Evolutionary conservation across 1,284 basidiomycete species (phyloP), one percentile per base, ranked within the genome.

Genomic region (Meira nashicola): DNA sequence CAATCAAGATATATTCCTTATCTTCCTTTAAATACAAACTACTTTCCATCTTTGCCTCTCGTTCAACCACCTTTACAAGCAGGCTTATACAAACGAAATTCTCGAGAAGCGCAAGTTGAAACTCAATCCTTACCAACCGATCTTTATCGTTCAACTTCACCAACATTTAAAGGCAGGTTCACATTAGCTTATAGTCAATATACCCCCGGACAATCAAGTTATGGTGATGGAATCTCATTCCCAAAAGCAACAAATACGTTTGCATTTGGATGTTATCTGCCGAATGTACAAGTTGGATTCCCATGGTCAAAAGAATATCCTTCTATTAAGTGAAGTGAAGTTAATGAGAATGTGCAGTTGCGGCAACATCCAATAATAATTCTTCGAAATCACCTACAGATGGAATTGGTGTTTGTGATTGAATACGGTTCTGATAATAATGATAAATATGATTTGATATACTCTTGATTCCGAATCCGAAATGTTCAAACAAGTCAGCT

Each of bases 391-490:
- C 43, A 44, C 43, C 43, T 25, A 9, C 43, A 9, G 4, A 17
- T 8, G 43, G 43, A 17, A 44, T 9, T 25, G 17, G 17, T 25
- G 23, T 4, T 25, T 17, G 43, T 44, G 8, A 8, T 25, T 17
- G 3, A 8, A 25, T 17, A 25, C 85, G 85, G 81, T 87, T 82
- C 84, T 89, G 87, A 85, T 93, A 95, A 83, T 89, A 91, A 63
- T 84, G 84, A 67, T 90, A 84, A 60, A 92, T 86, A 84, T 92
- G 90, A 83, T 89, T 87, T 71, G 89, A 86, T 71, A 95, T 63
- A 87, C 80, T 90, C 86, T 85, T 56, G 54, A 62, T 61, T 21
- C 66, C 70, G 59, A 76, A 64, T 57, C 68, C 60, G 69, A 64
- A 72, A 59, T 73, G 67, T 66, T 73, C 87, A 79, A 93, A 94